Evolutionary conservation across 1,139 yeast species (phyloP), one percentile per base, ranked within the genome.

Genomic region (Hyphopichia fennica): DNA sequence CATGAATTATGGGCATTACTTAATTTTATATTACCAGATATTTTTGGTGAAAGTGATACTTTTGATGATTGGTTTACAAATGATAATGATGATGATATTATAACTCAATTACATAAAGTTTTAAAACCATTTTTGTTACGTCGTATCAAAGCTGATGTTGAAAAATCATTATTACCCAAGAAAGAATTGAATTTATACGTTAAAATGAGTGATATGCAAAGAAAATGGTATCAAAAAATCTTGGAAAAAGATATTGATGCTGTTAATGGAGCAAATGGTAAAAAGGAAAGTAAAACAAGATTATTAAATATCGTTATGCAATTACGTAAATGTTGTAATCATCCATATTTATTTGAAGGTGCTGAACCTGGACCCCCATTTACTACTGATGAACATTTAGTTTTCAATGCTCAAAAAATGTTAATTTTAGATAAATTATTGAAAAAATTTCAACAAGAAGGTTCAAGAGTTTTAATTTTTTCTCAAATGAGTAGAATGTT

Each of bases 361-460:
- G 93, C 93, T 1, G 95, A 86, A 58, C 95, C 93, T 0, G 95
- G 95, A 7, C 95, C 95, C 20, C 93, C 95, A 17, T 86, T 71
- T 53, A 86, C 93, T 5, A 86, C 91, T 0, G 95, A 85, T 62
- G 93, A 86, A 57, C 95, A 86, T 64, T 73, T 86, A 55, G 82
- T 86, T 25, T 84, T 60, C 57, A 86, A 85, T 58, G 75, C 90
- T 1, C 85, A 83, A 45, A 86, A 86, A 56, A 78, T 86, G 82
- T 73, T 82, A 38, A 83, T 86, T 20, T 68, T 86, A 53, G 93
- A 86, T 59, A 81, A 81, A 54, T 60, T 86, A 47, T 66, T 86
- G 57, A 80, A 77, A 52, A 81, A 82, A 51, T 72, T 82, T 48
- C 77, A 76, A 46, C 71, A 70, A 41, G 86, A 84, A 57, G 93